These are phyloP conservation scores for Blastobotrys ciferrii DNA, from an alignment of 1,139 yeast species.

Conservation along the genomic window DNA sequence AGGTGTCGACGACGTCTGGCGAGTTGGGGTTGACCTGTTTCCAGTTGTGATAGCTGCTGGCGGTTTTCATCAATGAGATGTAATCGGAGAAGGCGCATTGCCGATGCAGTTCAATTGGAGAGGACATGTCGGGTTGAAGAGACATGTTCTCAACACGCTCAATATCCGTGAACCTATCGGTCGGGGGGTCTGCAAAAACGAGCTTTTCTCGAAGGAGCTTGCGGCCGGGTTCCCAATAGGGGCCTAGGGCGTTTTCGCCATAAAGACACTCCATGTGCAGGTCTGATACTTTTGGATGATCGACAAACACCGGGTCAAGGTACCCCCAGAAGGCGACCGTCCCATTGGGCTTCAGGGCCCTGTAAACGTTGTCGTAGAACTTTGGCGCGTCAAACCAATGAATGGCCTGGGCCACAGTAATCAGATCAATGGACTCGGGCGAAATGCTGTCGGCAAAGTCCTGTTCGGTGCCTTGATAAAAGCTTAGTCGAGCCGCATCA, in stretches of 20 bases:
- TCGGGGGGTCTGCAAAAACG: constrained; percentile 46
- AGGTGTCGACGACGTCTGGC: constrained; percentile 37
- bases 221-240: constrained; percentile 77
- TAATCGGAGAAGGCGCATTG: constrained; percentile 46
- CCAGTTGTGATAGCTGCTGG: constrained; percentile 75
- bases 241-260: constrained; percentile 55
- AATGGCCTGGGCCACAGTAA: constrained; percentile 74
- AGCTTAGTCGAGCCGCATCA: constrained; percentile 30
- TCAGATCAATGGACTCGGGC: constrained; percentile 48
- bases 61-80: constrained; percentile 54
- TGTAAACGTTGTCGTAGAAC: constrained; percentile 51
- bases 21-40: constrained; percentile 39
- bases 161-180: constrained; percentile 43
- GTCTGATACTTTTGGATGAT: constrained; percentile 44
- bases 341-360: constrained; percentile 56
- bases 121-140: constrained; percentile 32
- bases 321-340: constrained; percentile 80
- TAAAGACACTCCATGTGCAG: constrained; percentile 44
- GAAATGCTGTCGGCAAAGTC: constrained; percentile 26
- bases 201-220: constrained; percentile 47
- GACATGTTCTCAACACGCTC: constrained; percentile 22
- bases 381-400: constrained; percentile 69
- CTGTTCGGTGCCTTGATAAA: constrained; percentile 40
- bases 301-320: constrained; percentile 56
- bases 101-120: constrained; percentile 42